Evolutionary conservation across 305 asterid species (phyloP), one percentile per base, ranked within the genome.

Genomic region (Fraxinus albicans): DNA sequence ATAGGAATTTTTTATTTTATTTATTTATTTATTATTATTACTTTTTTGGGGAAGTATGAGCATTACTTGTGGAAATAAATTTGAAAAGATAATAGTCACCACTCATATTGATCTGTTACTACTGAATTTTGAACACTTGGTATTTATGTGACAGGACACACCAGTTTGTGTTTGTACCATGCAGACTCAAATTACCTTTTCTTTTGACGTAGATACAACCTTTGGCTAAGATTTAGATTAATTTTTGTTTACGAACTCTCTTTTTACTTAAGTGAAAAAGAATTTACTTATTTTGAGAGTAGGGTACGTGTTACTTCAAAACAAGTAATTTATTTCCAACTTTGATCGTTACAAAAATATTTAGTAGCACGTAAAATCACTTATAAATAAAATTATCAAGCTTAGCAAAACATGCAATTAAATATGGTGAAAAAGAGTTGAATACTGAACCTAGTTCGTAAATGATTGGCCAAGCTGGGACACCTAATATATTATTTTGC

Each of bases 401-500:
- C 69, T 7, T 19, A 19, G 29, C 69, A 19, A 21, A 10, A 2
- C 27, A 19, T 21, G 69, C 27, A 8, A 8, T 23, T 23, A 65
- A 25, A 2, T 25, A 2, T 9, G 73, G 69, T 58, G 29, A 58
- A 21, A 58, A 8, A 65, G 34, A 65, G 73, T 65, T 23, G 34
- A 8, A 65, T 23, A 25, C 34, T 25, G 53, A 44, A 44, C 53
- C 53, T 44, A 44, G 5, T 55, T 58, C 7, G 29, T 19, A 58
- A 58, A 15, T 58, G 69, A 67, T 27, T 67, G 38, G 74, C 19
- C 19, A 27, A 25, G 19, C 19, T 7, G 74, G 19, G 23, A 47
- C 19, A 2, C 27, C 8, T 73, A 8, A 55, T 55, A 84, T 67
- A 34, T 35, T 60, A 27, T 73, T 80, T 83, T 83, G n/a, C 58